A percentile compares a stretch with the other conserved stretches of the same genome.
These are phyloP conservation scores for Orbilia blumenaviensis DNA, from an alignment of 2,329 filamentous ascomycete species.

Conservation along the genomic window DNA sequence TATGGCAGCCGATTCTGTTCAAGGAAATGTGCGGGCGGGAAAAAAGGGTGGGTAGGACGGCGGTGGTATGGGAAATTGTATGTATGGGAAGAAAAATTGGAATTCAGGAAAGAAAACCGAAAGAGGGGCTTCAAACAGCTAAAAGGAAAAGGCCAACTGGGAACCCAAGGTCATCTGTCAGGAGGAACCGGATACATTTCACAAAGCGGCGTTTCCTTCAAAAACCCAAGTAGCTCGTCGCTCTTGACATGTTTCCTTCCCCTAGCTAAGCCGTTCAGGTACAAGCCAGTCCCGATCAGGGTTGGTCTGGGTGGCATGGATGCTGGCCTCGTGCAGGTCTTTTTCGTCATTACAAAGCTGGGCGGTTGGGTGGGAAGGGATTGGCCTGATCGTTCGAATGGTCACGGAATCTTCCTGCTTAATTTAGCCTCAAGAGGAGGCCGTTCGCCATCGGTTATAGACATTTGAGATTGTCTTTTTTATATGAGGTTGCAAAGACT, in stretches of 20 bases:
- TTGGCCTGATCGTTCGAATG: conserved; percentile 48
- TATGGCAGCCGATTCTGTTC: conserved; percentile 27
- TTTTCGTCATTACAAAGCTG: conserved; percentile 43
- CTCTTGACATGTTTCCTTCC: conserved; percentile 31
- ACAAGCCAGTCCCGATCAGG: conserved; percentile 42
- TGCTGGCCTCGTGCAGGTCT: conserved; percentile 46
- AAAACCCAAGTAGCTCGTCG: conserved; percentile 31
- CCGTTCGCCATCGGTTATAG: conserved; percentile 35
- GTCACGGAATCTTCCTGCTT: conserved; percentile 50
- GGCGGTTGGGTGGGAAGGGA: conserved; percentile 46
- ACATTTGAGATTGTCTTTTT: not conserved
- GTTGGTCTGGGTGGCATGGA: conserved; percentile 39
- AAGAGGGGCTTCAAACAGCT: conserved; percentile 48
- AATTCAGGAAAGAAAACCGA: conserved; percentile 48
- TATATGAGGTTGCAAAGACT: conserved; percentile 14
- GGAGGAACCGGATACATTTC: conserved; percentile 40
- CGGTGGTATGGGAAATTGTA: conserved; percentile 26
- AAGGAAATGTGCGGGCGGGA: conserved; percentile 10
- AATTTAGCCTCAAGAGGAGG: conserved; percentile 45
- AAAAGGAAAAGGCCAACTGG: conserved; percentile 43
- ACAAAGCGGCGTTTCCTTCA: conserved; percentile 14
- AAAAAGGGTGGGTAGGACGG: conserved; percentile 33
- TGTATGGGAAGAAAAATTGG: conserved; percentile 42
- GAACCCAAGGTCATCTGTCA: conserved; percentile 20
- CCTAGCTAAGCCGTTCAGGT: conserved; percentile 44